Evolutionary conservation across 192 early-diverging fungal species (phyloP).

Genomic region (Rhizophagus prolifer): DNA sequence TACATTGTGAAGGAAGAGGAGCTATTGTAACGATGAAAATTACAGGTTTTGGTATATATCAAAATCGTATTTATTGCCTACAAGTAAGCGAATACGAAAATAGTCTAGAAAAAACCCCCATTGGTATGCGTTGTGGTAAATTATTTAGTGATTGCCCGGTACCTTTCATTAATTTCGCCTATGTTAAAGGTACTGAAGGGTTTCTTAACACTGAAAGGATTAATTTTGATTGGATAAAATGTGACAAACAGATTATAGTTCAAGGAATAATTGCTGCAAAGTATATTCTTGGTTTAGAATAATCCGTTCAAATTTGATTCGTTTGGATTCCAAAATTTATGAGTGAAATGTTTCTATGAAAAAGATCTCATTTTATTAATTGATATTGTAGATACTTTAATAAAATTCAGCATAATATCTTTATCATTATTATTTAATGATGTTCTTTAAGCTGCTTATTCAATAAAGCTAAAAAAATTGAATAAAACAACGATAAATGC

Average conservation of each 20-base stretch:
- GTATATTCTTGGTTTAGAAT: not conserved
- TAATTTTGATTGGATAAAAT: not conserved
- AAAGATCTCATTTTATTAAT: too few species aligned
- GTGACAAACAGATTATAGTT: not conserved
- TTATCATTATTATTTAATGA: not conserved
- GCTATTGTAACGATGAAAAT: not conserved
- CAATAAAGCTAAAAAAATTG: not conserved
- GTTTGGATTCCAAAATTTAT: too few species aligned
- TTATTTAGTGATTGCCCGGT: not conserved
- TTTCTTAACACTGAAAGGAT: not conserved
- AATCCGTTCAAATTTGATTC: not conserved
- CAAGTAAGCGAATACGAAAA: not conserved
- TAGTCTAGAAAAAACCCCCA: not conserved
- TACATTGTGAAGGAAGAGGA: not conserved
- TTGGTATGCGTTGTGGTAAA: not conserved
- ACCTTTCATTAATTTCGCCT: not conserved
- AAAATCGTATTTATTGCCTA: not conserved
- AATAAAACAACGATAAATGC: not conserved
- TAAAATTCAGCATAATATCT: too few species aligned
- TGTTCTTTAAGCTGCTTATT: conserved; percentile 5
- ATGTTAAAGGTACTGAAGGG: not conserved
- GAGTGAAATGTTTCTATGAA: too few species aligned
- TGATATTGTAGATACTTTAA: too few species aligned
- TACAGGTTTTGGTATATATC: not conserved
- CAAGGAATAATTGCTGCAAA: not conserved